A percentile compares a stretch with the other conserved stretches of the same genome.
Conservation (phyloP, 2,329 filamentous ascomycete genomes). For the Cyphellophora attinorum region DNA sequence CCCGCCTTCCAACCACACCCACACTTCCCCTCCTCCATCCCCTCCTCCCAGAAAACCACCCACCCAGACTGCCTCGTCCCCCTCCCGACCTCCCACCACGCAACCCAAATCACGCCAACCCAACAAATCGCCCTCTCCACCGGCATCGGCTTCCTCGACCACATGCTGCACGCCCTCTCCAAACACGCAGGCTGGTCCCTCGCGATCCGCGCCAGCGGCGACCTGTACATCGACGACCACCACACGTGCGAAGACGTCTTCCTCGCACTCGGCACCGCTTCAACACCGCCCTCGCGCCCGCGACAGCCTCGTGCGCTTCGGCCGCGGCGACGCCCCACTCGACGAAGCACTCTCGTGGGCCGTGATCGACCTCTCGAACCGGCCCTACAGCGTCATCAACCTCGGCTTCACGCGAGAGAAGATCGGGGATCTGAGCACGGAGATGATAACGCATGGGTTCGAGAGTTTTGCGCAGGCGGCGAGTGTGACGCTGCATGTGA, state of each 20-base stretch:
- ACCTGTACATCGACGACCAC: conserved; percentile 96
- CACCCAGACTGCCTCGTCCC: conserved; percentile 35
- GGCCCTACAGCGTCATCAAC: conserved; percentile 75
- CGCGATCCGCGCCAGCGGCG: conserved; percentile 70
- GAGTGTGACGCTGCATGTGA: conserved; percentile 87
- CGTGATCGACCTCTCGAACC: conserved; percentile 89
- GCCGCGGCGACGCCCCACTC: conserved; percentile 81
- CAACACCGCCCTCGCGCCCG: conserved; percentile 65
- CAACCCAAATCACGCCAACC: conserved; percentile 70
- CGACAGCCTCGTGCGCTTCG: conserved; percentile 79
- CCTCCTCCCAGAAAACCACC: conserved; percentile 24
- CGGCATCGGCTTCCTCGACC: conserved; percentile 94
- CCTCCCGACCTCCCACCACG: conserved; percentile 52
- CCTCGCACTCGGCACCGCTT: conserved; percentile 85
- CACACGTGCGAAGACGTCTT: conserved; percentile 95
- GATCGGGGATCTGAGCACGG: conserved; percentile 83
- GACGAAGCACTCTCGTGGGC: conserved; percentile 91
- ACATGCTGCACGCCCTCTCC: conserved; percentile 94
- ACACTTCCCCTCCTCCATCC: conserved; percentile 13
- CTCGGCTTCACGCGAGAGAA: conserved; percentile 82
- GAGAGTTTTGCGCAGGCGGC: conserved; percentile 89
- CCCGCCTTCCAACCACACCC: conserved; percentile 14
- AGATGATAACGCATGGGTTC: conserved; percentile 96
- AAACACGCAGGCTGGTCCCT: conserved; percentile 96
- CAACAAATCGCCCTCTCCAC: conserved; percentile 84